Percentiles rank a stretch among this genome's conserved stretches.
phyloP scores from a whole-genome alignment of 495 filamentous ascomycete species.

The Lasiosphaeris hirsuta region DNA sequence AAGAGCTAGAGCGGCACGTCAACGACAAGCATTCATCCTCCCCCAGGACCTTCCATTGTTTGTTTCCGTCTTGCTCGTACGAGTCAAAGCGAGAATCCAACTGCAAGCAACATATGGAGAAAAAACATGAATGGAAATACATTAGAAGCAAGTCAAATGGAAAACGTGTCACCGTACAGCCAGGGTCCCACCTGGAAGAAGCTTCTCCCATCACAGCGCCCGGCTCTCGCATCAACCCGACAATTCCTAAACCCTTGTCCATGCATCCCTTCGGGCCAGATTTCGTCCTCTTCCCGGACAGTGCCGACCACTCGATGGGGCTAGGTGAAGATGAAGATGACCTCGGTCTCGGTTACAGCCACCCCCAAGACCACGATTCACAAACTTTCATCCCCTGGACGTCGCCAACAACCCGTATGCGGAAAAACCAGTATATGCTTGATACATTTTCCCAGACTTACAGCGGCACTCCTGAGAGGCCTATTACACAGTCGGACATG shows the following conservation, averaged over 20 bases:
- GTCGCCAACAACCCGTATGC: slow-evolving; percentile 30
- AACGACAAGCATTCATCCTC: slow-evolving; percentile 86
- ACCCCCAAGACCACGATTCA: slow-evolving; percentile 12
- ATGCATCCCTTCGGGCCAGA: slow-evolving; percentile 11
- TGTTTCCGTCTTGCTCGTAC: slow-evolving; percentile 79
- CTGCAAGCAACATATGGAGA: slow-evolving; percentile 99
- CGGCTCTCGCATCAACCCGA: neutral
- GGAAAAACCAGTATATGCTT: slow-evolving; percentile 26
- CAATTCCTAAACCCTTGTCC: slow-evolving; percentile 3
- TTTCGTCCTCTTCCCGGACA: slow-evolving; percentile 24
- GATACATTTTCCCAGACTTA: slow-evolving; percentile 30
- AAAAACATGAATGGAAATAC: slow-evolving; percentile 85
- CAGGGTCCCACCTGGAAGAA: neutral
- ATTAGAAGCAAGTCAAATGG: slow-evolving; percentile 80
- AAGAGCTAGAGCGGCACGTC: slow-evolving; percentile 88
- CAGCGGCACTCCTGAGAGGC: slow-evolving; percentile 14
- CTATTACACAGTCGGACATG: neutral
- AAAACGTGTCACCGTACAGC: slow-evolving; percentile 28
- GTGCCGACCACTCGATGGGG: slow-evolving; percentile 18
- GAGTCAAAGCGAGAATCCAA: slow-evolving; percentile 93
- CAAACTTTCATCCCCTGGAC: slow-evolving; percentile 31
- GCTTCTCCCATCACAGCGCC: slow-evolving; percentile 3
- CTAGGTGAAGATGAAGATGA: slow-evolving; percentile 24
- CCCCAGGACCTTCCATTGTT: slow-evolving; percentile 71
- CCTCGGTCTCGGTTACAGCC: slow-evolving; percentile 7